phyloP scores from a whole-genome alignment of 495 filamentous ascomycete species.

The Penicillium macrosclerotiorum region DNA sequence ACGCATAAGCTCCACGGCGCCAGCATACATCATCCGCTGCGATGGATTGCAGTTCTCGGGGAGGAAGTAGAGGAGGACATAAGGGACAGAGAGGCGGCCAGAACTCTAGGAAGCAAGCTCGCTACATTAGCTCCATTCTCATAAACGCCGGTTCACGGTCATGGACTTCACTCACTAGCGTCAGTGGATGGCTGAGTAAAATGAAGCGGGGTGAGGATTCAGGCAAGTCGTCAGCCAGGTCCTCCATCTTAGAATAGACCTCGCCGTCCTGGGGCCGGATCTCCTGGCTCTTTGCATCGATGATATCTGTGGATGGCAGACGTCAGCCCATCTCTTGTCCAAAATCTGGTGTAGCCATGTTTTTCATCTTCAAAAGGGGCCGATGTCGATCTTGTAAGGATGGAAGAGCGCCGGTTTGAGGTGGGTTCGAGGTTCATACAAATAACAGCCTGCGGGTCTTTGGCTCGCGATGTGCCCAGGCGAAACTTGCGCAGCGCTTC shows the following conservation, averaged over 20 bases:
- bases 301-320: conserved; percentile 45
- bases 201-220: conserved; percentile 87
- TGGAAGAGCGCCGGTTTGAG: background rate
- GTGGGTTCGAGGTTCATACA: conserved; percentile 60
- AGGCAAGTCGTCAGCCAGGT: conserved; percentile 85
- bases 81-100: conserved; percentile 69
- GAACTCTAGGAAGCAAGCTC: conserved; percentile 43
- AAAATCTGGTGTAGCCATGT: background rate
- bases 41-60: conserved; percentile 83
- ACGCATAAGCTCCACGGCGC: conserved; percentile 91
- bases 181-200: conserved; percentile 84
- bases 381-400: background rate
- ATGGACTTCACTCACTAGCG: conserved; percentile 57
- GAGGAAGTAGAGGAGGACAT: conserved; percentile 90
- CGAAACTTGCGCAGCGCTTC: conserved; percentile 90
- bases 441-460: conserved; percentile 83
- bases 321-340: background rate
- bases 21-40: conserved; percentile 89
- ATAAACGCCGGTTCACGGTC: background rate
- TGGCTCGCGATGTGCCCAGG: conserved; percentile 82
- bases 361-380: background rate
- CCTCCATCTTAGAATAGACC: conserved; percentile 74
- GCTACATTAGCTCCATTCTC: background rate
- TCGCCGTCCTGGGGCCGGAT: conserved; percentile 74
- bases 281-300: conserved; percentile 84